Percentiles rank a stretch among this genome's conserved stretches.
Evolutionary conservation across 2,329 filamentous ascomycete species (phyloP).

Genomic region (Scopulariopsis brevicaulis): DNA sequence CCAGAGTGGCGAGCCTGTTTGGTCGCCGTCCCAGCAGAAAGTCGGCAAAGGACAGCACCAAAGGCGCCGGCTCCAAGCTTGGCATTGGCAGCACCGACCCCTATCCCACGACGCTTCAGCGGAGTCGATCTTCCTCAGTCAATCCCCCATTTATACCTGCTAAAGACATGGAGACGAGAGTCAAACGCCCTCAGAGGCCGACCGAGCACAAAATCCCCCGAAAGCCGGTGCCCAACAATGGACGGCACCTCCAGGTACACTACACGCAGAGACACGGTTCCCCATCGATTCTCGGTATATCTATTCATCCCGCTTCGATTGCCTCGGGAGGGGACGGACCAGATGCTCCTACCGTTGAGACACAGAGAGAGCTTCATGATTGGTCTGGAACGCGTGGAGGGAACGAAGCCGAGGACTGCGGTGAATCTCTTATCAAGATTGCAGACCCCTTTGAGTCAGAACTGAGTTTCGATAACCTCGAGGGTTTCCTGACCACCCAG

Average conservation of each 20-base stretch:
- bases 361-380: not conserved
- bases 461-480: not conserved
- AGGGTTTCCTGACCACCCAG: not conserved
- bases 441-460: not conserved
- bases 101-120: not conserved
- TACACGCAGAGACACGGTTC: not conserved
- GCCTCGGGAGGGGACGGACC: not conserved
- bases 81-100: not conserved
- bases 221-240: not conserved
- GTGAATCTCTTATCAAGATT: not conserved
- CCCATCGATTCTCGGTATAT: not conserved
- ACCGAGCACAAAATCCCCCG: not conserved
- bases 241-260: not conserved
- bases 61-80: not conserved
- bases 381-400: not conserved
- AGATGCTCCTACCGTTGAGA: not conserved
- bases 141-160: not conserved
- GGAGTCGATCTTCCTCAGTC: not conserved
- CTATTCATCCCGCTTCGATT: not conserved
- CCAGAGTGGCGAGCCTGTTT: not conserved
- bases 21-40: not conserved
- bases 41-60: not conserved
- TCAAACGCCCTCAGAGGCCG: not conserved
- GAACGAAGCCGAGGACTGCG: not conserved
- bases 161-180: not conserved